Conservation (phyloP, 1,139 yeast species). For the Blastobotrys serpentis region DNA sequence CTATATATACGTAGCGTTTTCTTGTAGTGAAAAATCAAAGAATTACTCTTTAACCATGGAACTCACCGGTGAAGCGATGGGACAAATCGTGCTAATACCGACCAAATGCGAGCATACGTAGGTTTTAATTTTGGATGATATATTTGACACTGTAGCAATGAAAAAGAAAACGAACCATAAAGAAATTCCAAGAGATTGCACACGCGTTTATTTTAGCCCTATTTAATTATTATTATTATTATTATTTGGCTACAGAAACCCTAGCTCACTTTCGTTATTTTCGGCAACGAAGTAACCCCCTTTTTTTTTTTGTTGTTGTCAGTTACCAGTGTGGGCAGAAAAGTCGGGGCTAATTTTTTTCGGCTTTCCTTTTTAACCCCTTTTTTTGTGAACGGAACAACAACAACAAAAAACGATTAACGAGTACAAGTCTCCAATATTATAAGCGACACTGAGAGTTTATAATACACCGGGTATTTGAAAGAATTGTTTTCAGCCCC, state of each 20-base stretch:
- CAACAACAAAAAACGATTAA: neutral
- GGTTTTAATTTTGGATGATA: no score
- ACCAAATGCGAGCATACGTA: no score
- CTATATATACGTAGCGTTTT: neutral
- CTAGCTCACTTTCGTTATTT: neutral
- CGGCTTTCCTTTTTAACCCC: neutral
- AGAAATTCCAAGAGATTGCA: neutral
- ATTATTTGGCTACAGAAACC: no score
- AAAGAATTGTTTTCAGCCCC: neutral
- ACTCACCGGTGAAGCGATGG: neutral
- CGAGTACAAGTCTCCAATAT: neutral
- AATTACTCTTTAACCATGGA: neutral
- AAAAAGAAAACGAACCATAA: no score
- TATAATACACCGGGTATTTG: neutral
- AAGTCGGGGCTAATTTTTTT: conserved; percentile 2
- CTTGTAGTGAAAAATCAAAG: neutral
- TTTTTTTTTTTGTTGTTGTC: neutral
- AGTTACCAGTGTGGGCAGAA: neutral
- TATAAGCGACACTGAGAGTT: neutral
- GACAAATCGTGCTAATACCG: neutral
- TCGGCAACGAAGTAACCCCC: conserved; percentile 2
- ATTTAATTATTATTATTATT: no score
- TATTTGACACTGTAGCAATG: no score
- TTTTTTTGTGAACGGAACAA: conserved; percentile 1
- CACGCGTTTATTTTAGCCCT: no score